Conservation (phyloP, 371 early-diverging fungal genomes). For the Mucor racemosus region DNA sequence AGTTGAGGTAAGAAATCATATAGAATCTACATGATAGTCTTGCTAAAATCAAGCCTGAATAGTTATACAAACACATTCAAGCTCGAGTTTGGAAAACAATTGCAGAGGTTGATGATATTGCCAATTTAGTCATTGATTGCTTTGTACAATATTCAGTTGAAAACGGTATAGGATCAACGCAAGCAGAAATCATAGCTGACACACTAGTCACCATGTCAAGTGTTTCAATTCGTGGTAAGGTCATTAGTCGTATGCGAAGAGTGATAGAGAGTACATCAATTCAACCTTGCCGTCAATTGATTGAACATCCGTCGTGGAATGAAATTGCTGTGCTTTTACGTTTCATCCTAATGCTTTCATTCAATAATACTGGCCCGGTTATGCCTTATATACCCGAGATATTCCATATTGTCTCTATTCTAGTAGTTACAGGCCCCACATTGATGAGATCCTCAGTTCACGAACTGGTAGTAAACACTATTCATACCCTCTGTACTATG, state of each 20-base stretch:
- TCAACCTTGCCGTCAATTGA: slow-evolving; percentile 68
- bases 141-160: slow-evolving; percentile 84
- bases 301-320: slow-evolving; percentile 84
- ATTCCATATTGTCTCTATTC: slow-evolving; percentile 80
- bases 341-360: slow-evolving; percentile 86
- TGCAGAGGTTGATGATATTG: slow-evolving; percentile 78
- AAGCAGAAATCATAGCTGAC: slow-evolving; percentile 86
- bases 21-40: background rate
- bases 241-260: slow-evolving; percentile 80
- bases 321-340: slow-evolving; percentile 88
- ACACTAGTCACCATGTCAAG: slow-evolving; percentile 84
- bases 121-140: slow-evolving; percentile 77
- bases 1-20: slow-evolving; percentile 52
- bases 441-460: slow-evolving; percentile 86
- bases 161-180: slow-evolving; percentile 75
- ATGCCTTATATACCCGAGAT: slow-evolving; percentile 86
- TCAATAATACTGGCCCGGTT: slow-evolving; percentile 72
- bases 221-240: slow-evolving; percentile 79
- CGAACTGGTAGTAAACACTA: slow-evolving; percentile 89
- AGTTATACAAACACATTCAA: slow-evolving; percentile 82
- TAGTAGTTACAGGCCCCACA: slow-evolving; percentile 85
- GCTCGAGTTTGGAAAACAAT: slow-evolving; percentile 83
- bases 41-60: background rate
- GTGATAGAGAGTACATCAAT: slow-evolving; percentile 77
- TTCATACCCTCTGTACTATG: slow-evolving; percentile 83